Evolutionary conservation across 495 filamentous ascomycete species (phyloP), one percentile per base, ranked within the genome.

Genomic region (Neurospora tetraspora): DNA sequence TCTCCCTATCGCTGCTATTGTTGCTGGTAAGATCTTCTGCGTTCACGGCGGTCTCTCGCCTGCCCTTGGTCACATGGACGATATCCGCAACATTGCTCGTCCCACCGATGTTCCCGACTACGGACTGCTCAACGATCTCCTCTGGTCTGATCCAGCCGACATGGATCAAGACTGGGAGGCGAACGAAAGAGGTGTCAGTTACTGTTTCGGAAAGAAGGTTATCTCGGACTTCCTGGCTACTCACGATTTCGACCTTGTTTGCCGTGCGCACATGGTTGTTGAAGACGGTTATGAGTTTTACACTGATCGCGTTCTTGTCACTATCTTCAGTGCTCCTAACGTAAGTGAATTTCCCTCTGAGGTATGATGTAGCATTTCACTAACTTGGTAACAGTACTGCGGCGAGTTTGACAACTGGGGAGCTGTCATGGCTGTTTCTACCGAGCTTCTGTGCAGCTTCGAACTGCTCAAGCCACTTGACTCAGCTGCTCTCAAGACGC

Each of bases 261-360:
- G 96, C 80, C 88, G 96, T 69, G 96, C 96, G 69, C 96, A 99
- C 85, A 99, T 99, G 96, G 96, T 99, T 69, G 96, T 99, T 20
- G 96, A 99, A 80, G 96, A 99, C 83, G 96, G 96, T 16, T 99
- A 99, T 83, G 96, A 99, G 77, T 99, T 99, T 81, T 99, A 98
- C 79, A 96, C 92, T 69, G 96, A 99, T 77, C 89, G 96, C 53
- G 92, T 98, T 71, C 82, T 99, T 37, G 96, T 99, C 69, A 99
- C 96, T 1, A 96, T 99, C 11, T 99, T 99, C 78, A 97, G 94
- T 71, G 96, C 96, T 36, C 96, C 96, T 31, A 99, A 99, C 77
- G 94, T 97, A 86, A 88, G 93, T 88, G 70, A 47, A 47, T 9
- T 59, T 69, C 68, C 11, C 23, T 65, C 23, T 37, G 3, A 1